Base-by-base conservation (phyloP, 106 monocot species). In the Phalaenopsis equestris region DNA sequence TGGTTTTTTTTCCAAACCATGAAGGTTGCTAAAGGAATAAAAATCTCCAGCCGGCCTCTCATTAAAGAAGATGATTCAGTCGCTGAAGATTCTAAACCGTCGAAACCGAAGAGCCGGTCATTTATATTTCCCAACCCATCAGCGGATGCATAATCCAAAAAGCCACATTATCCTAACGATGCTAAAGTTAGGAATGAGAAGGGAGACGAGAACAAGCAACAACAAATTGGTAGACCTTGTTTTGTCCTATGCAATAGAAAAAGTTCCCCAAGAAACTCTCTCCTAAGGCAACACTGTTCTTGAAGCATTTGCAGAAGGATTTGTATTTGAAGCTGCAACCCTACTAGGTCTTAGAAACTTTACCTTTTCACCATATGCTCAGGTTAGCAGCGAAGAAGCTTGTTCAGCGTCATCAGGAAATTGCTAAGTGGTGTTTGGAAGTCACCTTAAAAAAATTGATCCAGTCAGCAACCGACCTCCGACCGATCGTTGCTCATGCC, bases 321-420 rank as follows among this genome's bases (percentile, higher is more conserved):
- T 86, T 88, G 42, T 87, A 81, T 74, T 39, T 91, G 46, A 86
- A 84, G 75, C 8, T 82, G 55, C 83, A 81, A 72, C 67, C 49
- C n/a, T 36, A 75, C 7, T 36, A 81, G 56, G 19, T 90, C 48
- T 78, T 76, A 3, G 23, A 37, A 5, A 88, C 77, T 70, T 68
- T 10, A 0, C 82, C 84, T 72, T 86, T 87, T n/a, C 77, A 82
- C 6, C 76, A 85, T 80, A 70, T 83, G 19, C 42, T 94, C 68
- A 90, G 81, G 72, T 42, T 52, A 0, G 90, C 87, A 1, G 87
- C 90, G 0, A 86, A 92, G 41, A 84, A 81, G 70, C 91, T 94
- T 74, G 91, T 90, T 18, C 56, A 58, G 46, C 75, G 86, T 14
- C 87, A 87, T 77, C 94, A 94, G 67, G 87, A 88, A 58, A 84